These are phyloP conservation scores for Epicoccum sorghinum DNA, from an alignment of 2,329 filamentous ascomycete genomes.

Conservation along the genomic window DNA sequence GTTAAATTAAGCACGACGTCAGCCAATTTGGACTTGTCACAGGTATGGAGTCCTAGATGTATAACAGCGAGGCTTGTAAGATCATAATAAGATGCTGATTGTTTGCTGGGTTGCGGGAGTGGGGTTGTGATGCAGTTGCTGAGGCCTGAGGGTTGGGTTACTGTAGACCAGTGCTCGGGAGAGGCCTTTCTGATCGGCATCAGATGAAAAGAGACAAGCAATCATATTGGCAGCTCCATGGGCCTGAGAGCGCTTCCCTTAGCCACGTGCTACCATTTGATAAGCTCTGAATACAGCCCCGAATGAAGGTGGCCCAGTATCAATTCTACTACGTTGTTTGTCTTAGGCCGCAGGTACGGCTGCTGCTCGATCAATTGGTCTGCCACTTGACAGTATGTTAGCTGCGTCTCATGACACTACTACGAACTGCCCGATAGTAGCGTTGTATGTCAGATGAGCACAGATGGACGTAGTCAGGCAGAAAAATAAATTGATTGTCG, in stretches of 20 bases:
- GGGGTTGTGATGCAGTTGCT: neutral
- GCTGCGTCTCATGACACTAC: neutral
- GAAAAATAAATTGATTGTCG: no score
- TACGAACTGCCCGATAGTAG: neutral
- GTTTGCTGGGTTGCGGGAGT: neutral
- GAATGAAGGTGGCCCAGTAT: no score
- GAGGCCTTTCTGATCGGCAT: no score
- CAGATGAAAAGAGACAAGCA: no score
- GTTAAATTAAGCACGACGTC: conserved; percentile 10
- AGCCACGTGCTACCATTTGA: no score
- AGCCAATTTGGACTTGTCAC: conserved; percentile 10
- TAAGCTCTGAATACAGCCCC: no score
- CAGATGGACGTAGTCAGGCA: neutral
- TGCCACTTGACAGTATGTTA: neutral
- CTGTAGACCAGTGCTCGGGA: neutral
- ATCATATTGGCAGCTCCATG: no score
- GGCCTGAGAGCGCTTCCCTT: no score
- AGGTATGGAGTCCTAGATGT: neutral
- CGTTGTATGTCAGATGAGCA: neutral
- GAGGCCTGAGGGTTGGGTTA: neutral
- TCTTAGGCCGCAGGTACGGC: no score
- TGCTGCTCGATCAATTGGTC: no score
- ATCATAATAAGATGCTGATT: neutral
- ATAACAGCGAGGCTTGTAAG: neutral
- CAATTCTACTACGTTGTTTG: no score